Conservation (phyloP, 1,139 yeast genomes). For the Sugiyamaella xylanicola region DNA sequence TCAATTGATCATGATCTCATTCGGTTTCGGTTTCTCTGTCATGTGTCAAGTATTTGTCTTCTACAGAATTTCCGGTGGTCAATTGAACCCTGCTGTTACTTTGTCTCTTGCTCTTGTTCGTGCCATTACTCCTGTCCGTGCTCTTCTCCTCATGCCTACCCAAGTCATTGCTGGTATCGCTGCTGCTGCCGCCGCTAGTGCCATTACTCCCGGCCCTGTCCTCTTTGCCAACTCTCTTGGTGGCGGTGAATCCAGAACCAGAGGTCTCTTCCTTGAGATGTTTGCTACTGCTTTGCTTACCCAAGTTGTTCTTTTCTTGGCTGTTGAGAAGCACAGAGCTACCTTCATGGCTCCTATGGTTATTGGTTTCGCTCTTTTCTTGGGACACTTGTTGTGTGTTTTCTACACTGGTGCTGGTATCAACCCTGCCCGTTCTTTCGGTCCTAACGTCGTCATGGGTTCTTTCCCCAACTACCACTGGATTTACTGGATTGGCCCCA, state of each 20-base stretch:
- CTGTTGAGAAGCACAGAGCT: slow-evolving; percentile 79
- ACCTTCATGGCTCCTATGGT: slow-evolving; percentile 81
- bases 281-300: slow-evolving; percentile 77
- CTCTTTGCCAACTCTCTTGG: slow-evolving; percentile 74
- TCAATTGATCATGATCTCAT: slow-evolving; percentile 73
- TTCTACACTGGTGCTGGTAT: slow-evolving; percentile 91
- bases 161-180: slow-evolving; percentile 88
- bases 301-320: slow-evolving; percentile 76
- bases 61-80: slow-evolving; percentile 85
- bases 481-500: slow-evolving; percentile 92
- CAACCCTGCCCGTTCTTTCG: slow-evolving; percentile 88
- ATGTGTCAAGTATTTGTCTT: slow-evolving; percentile 74
- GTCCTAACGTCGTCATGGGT: slow-evolving; percentile 74
- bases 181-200: slow-evolving; percentile 88
- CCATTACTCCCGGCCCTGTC: slow-evolving; percentile 82
- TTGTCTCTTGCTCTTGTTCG: slow-evolving; percentile 68
- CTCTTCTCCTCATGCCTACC: slow-evolving; percentile 61
- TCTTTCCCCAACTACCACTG: slow-evolving; percentile 83
- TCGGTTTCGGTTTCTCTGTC: slow-evolving; percentile 87
- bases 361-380: slow-evolving; percentile 79
- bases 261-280: slow-evolving; percentile 83
- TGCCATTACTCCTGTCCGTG: slow-evolving; percentile 75
- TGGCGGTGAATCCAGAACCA: slow-evolving; percentile 67
- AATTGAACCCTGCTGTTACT: slow-evolving; percentile 88
- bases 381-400: slow-evolving; percentile 80